These are phyloP conservation scores for Sequoia sempervirens DNA, from an alignment of 75 land plant genomes.

Conservation along the genomic window DNA sequence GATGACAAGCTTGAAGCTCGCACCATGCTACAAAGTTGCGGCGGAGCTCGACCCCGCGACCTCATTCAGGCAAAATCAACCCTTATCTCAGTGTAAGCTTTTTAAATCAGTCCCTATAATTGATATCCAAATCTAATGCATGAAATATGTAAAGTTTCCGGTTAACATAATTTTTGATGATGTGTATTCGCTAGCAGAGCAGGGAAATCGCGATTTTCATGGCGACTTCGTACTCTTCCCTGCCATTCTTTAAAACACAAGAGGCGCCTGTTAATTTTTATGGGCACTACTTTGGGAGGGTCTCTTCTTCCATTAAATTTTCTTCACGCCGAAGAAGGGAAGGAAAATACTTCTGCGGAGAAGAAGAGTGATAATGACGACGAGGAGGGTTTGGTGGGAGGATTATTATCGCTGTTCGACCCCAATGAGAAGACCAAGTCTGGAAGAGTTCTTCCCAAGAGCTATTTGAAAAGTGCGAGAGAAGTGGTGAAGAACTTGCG, in stretches of 20 bases:
- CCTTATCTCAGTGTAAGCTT: background rate
- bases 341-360: slow-evolving; percentile 9
- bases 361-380: background rate
- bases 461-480: slow-evolving; percentile 79
- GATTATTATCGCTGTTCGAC: slow-evolving; percentile 59
- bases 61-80: background rate
- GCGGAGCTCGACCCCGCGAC: background rate
- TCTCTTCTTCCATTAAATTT: background rate
- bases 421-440: slow-evolving; percentile 81
- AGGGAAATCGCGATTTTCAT: slow-evolving; percentile 5
- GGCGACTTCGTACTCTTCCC: background rate
- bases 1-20: background rate
- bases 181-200: slow-evolving; percentile 3
- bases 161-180: background rate
- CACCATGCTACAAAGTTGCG: background rate
- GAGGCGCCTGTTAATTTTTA: background rate
- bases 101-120: background rate
- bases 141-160: background rate
- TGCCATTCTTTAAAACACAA: background rate
- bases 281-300: background rate
- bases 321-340: slow-evolving; percentile 30
- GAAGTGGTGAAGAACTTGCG: slow-evolving; percentile 74
- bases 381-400: slow-evolving; percentile 39
- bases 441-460: slow-evolving; percentile 83
- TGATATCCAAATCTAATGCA: background rate